Base-by-base conservation (phyloP, 1,284 basidiomycete genomes). In the Pascua guehoae region DNA sequence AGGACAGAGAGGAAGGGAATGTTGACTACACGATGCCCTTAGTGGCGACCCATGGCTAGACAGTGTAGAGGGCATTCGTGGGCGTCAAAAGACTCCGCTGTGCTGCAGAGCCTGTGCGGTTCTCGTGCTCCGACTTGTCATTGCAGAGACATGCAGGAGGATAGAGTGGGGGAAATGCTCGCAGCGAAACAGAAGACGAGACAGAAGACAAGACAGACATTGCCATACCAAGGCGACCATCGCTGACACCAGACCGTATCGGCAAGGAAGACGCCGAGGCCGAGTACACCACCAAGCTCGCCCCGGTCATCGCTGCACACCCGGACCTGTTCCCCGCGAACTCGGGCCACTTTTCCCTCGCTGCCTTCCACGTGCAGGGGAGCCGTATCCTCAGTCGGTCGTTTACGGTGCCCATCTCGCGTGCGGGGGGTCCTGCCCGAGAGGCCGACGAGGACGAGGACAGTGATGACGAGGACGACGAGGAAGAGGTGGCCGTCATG, bases 301-400 rank as follows among this genome's bases (percentile, higher is more conserved):
- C 86, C 24, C 56, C 57, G 5, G 24, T 61, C 8, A 18, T 60
- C 18, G 62, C 89, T 86, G 83, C 82, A 54, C 84, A 87, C 44
- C 82, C 85, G 16, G 85, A 87, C 60, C 74, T 93, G 10, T 95
- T 95, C 67, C 81, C 81, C 2, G 74, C 80, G 0, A 77, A 80
- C 16, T 67, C 77, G 0, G 69, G 71, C 8, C 80, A 82, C 71
- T 97, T 91, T 72, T 84, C 87, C 0, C 71, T 94, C 7, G 83
- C 86, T 47, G 79, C 82, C 16, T 98, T 90, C 70, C 96, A 98
- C 70, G 78, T 89, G 39, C 92, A 92, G 82, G 96, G 95, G 8
- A 93, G 89, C 58, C 84, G 89, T n/a, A 90, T 98, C 51, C 82
- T 98, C 8, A 96, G 92, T 12, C 84, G 95, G 46, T 72, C 70